Evolutionary conservation across 2,329 filamentous ascomycete genomes (phyloP).

Genomic region (Coleophoma crateriformis): DNA sequence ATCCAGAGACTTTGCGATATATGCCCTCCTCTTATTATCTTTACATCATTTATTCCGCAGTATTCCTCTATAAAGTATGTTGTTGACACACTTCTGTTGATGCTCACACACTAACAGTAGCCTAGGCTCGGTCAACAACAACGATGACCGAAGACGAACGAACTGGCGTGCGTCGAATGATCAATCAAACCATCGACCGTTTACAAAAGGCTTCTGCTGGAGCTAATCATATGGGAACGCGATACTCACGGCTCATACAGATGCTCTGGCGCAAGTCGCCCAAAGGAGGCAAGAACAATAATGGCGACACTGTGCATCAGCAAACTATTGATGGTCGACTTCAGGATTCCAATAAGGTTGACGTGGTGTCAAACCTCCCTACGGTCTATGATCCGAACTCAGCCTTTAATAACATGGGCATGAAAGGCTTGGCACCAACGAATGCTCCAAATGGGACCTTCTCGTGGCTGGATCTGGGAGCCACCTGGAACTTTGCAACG

Average conservation of each 20-base stretch:
- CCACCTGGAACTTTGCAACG: slow-evolving; percentile 24
- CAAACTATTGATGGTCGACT: background rate
- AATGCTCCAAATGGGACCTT: slow-evolving; percentile 12
- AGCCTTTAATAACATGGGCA: slow-evolving; percentile 1
- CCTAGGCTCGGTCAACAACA: slow-evolving; percentile 18
- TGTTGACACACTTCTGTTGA: slow-evolving; percentile 50
- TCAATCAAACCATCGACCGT: slow-evolving; percentile 52
- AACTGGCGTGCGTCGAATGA: slow-evolving; percentile 48
- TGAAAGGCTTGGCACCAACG: background rate
- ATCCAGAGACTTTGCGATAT: slow-evolving; percentile 54
- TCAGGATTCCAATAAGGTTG: background rate
- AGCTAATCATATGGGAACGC: slow-evolving; percentile 52
- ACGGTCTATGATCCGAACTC: background rate
- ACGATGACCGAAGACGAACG: slow-evolving; percentile 35
- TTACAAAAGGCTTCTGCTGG: slow-evolving; percentile 52
- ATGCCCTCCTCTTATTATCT: slow-evolving; percentile 61
- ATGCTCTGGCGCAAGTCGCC: slow-evolving; percentile 48
- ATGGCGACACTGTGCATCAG: background rate
- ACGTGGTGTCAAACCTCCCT: background rate
- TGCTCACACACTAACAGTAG: background rate
- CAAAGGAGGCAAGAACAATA: background rate
- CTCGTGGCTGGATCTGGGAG: slow-evolving; percentile 23
- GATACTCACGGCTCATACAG: slow-evolving; percentile 55
- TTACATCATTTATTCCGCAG: slow-evolving; percentile 56
- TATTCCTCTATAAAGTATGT: slow-evolving; percentile 59